These are phyloP conservation scores for Phlebiopsis flavidoalba DNA, from an alignment of 768 basidiomycete genomes.

Conservation along the genomic window DNA sequence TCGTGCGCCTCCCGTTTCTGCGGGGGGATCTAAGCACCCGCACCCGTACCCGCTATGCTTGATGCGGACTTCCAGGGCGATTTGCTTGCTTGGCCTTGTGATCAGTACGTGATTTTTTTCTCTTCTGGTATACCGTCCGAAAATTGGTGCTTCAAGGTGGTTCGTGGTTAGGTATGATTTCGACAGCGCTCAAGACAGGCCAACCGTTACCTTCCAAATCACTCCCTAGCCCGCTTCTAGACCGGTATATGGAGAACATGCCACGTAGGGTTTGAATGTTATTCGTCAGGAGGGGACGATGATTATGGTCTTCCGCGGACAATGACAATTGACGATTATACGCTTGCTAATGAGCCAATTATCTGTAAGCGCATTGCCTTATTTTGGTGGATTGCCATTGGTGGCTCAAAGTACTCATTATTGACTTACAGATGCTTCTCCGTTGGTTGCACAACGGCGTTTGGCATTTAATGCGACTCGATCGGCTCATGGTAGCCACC, in stretches of 20 bases:
- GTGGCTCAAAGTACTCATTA: neutral
- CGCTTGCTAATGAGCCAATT: constrained; percentile 74
- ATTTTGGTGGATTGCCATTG: neutral
- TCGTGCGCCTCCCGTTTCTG: constrained; percentile 67
- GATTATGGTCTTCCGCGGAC: constrained; percentile 69
- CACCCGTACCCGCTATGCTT: constrained; percentile 68
- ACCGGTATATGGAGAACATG: constrained; percentile 41
- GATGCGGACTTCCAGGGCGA: constrained; percentile 85
- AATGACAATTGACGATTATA: constrained; percentile 68
- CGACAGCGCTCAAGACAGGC: constrained; percentile 69
- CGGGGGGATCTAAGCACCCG: too few species aligned
- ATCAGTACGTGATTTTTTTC: constrained; percentile 28
- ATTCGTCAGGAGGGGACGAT: constrained; percentile 67
- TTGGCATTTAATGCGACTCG: constrained; percentile 67
- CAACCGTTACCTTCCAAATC: constrained; percentile 77
- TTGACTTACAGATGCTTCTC: constrained; percentile 37
- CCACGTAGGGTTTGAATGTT: constrained; percentile 61
- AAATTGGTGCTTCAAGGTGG: neutral
- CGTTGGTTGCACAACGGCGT: constrained; percentile 68
- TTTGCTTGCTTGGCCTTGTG: constrained; percentile 73
- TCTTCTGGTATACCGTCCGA: neutral
- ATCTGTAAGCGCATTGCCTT: constrained; percentile 73
- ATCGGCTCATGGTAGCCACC: constrained; percentile 72
- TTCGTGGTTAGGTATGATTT: constrained; percentile 56
- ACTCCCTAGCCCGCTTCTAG: constrained; percentile 68